phyloP scores from a whole-genome alignment of 208 protist species.

The Leishmania mexicana region DNA sequence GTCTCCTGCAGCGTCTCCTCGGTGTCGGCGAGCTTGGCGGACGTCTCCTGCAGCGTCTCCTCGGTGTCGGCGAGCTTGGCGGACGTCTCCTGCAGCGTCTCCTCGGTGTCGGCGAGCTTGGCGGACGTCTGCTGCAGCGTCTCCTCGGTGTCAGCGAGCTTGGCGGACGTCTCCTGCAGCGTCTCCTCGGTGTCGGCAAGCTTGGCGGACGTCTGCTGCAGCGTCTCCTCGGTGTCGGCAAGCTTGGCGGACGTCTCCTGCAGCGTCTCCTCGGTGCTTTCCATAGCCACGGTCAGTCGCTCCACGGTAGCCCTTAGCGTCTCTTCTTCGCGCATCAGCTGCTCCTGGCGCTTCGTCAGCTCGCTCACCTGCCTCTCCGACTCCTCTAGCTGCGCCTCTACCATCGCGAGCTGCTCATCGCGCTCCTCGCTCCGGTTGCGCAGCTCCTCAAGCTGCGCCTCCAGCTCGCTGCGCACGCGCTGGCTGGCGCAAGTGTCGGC shows the following conservation, averaged over 20 bases:
- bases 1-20: too few relatives aligned
- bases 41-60: too few relatives aligned
- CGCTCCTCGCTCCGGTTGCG: conserved; percentile 11
- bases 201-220: too few relatives aligned
- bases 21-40: too few relatives aligned
- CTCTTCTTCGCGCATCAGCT: conserved; percentile 16
- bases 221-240: too few relatives aligned
- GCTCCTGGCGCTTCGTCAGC: background rate
- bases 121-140: conserved; percentile 19
- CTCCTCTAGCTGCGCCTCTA: conserved; percentile 18
- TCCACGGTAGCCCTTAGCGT: conserved; percentile 39
- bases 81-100: background rate
- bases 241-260: too few relatives aligned
- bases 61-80: too few relatives aligned
- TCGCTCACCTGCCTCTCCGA: conserved; percentile 7
- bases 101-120: conserved; percentile 19
- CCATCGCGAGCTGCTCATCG: conserved; percentile 6
- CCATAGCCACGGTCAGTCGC: conserved; percentile 11
- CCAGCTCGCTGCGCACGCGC: conserved; percentile 17
- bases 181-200: too few relatives aligned
- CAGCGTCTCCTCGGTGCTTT: background rate
- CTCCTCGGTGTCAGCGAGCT: conserved; percentile 21
- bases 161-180: background rate
- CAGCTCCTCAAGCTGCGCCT: conserved; percentile 27
- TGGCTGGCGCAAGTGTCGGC: background rate